phyloP scores from a whole-genome alignment of 371 early-diverging fungal species.

The Basidiobolus meristosporus region DNA sequence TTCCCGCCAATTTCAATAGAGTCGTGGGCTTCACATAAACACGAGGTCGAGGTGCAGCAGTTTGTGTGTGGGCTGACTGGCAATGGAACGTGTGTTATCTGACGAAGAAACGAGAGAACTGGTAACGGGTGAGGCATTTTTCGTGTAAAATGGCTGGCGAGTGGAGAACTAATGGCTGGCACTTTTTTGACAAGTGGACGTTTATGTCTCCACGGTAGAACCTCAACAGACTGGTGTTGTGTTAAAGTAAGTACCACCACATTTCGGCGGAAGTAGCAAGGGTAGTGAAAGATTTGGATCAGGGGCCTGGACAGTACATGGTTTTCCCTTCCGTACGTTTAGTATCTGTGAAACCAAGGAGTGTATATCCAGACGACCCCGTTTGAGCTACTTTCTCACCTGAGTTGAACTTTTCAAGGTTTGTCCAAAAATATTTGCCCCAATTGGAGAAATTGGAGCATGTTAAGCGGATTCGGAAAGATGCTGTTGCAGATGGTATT shows the following conservation, averaged over 20 bases:
- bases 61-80: too few relatives aligned
- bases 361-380: too few relatives aligned
- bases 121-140: constrained; percentile 7
- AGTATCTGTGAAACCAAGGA: too few relatives aligned
- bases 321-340: not conserved
- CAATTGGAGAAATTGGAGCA: constrained; percentile 15
- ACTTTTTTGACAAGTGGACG: constrained; percentile 5
- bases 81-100: constrained; percentile 15
- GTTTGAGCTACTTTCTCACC: too few relatives aligned
- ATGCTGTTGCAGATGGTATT: constrained; percentile 1
- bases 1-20: too few relatives aligned
- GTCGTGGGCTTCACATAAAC: too few relatives aligned
- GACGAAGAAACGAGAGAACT: constrained; percentile 16
- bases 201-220: constrained; percentile 16
- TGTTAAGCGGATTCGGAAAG: constrained; percentile 18
- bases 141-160: not conserved
- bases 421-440: constrained; percentile 16
- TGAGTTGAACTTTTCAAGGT: constrained; percentile 14
- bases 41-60: too few relatives aligned
- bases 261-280: not conserved
- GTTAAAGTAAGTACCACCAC: constrained; percentile 12
- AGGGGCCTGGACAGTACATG: not conserved
- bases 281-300: not conserved
- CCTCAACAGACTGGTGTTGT: constrained; percentile 14
- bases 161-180: not conserved